Conservation (phyloP, 73 alveolate genomes). For the Paramecium biaurelia region DNA sequence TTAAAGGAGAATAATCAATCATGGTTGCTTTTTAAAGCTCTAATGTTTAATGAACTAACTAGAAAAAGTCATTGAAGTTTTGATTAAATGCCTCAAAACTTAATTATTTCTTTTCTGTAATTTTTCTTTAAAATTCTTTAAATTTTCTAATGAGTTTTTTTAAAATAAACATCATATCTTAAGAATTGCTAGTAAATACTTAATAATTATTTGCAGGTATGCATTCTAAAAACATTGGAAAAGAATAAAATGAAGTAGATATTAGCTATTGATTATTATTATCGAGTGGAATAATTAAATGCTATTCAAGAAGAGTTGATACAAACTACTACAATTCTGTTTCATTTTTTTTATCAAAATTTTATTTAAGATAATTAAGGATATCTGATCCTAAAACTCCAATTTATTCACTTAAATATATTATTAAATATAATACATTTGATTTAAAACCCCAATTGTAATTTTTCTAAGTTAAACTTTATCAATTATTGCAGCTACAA, state of each 20-base stretch:
- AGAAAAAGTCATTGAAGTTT: neutral
- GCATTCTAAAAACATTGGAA: neutral
- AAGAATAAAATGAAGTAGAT: neutral
- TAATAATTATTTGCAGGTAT: neutral
- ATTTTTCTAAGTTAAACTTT: neutral
- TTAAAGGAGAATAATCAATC: slow-evolving; percentile 7
- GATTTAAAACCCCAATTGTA: neutral
- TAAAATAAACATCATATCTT: neutral
- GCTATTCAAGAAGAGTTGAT: neutral
- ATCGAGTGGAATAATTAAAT: neutral
- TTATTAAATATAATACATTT: neutral
- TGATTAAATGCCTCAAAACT: neutral
- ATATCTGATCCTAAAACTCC: slow-evolving; percentile 9
- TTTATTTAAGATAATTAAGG: neutral
- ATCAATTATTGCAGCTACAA: neutral
- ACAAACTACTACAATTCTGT: neutral
- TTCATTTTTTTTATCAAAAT: neutral
- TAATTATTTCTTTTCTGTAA: neutral
- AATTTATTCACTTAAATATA: neutral
- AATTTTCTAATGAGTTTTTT: neutral
- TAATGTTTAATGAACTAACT: neutral
- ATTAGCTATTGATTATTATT: neutral
- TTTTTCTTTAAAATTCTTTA: neutral
- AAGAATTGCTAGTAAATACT: neutral
- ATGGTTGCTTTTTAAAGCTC: slow-evolving; percentile 26